A percentile compares a stretch with the other conserved stretches of the same genome.
phyloP scores from a whole-genome alignment of 2,329 filamentous ascomycete species.

The Ampelomyces quisqualis region DNA sequence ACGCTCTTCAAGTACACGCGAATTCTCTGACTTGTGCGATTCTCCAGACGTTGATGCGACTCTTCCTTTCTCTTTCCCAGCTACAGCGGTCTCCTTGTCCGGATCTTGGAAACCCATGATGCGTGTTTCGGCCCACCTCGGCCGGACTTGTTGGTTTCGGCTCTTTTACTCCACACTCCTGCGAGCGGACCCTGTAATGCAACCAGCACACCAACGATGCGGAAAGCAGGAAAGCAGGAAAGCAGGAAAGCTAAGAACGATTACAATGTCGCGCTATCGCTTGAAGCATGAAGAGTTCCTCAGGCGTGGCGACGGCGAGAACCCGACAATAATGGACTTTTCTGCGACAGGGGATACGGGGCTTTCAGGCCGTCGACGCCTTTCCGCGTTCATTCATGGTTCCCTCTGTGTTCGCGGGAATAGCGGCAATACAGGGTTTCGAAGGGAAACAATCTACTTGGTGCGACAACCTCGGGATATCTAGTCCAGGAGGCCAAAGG shows the following conservation, averaged over 20 bases:
- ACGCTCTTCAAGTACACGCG: conserved; percentile 2
- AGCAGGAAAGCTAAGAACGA: not conserved
- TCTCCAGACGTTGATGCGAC: conserved; percentile 1
- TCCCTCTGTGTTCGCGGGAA: conserved; percentile 1
- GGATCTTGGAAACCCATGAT: conserved; percentile 7
- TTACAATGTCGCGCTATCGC: not conserved
- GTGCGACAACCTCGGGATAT: no score
- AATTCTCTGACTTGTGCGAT: conserved; percentile 9
- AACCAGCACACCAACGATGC: no score
- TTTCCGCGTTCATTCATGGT: conserved; percentile 9
- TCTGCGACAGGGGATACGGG: not conserved
- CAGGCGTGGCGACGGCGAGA: not conserved
- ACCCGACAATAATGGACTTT: not conserved
- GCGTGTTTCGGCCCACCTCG: conserved; percentile 2
- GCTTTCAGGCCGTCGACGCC: not conserved
- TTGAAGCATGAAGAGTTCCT: conserved; percentile 5
- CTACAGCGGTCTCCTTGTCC: conserved; percentile 14
- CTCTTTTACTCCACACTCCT: not conserved
- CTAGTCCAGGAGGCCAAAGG: no score
- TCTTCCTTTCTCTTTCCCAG: not conserved
- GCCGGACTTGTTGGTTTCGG: not conserved
- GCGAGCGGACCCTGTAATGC: not conserved
- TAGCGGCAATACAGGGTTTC: conserved; percentile 1
- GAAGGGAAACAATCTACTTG: not conserved
- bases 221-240: no score